These are phyloP conservation scores for Colletotrichum noveboracense DNA, from an alignment of 2,329 filamentous ascomycete species.

Conservation along the genomic window DNA sequence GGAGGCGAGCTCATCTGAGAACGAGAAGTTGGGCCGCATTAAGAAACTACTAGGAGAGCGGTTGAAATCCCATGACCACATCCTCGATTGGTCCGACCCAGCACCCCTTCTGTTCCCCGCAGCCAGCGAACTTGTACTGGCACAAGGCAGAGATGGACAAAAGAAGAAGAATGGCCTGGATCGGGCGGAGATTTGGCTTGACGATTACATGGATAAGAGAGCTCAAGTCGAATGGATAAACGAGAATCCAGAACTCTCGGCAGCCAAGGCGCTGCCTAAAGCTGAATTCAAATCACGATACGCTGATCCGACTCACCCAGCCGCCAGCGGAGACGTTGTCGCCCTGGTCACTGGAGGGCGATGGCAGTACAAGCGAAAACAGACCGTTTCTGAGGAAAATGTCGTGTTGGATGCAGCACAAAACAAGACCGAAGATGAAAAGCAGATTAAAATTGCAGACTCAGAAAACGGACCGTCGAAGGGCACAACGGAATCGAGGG, in stretches of 20 bases:
- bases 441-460: background rate
- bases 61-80: constrained; percentile 29
- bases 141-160: constrained; percentile 3
- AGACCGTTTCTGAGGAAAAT: background rate
- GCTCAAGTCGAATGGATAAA: constrained; percentile 25
- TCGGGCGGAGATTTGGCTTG: constrained; percentile 25
- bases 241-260: constrained; percentile 15
- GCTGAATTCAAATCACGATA: constrained; percentile 30
- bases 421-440: background rate
- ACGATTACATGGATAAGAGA: constrained; percentile 24
- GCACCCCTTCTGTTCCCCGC: constrained; percentile 54
- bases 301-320: constrained; percentile 30
- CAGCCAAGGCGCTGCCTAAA: constrained; percentile 26
- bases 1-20: background rate
- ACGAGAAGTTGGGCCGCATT: background rate
- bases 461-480: background rate
- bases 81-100: constrained; percentile 47
- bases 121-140: background rate
- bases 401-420: background rate
- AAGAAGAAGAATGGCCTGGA: constrained; percentile 25
- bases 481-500: background rate
- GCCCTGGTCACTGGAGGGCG: constrained; percentile 28
- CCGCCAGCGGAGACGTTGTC: constrained; percentile 27
- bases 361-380: background rate
- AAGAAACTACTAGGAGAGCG: background rate